Conservation (phyloP, 1,284 basidiomycete genomes). For the Trichosporon inkin region DNA sequence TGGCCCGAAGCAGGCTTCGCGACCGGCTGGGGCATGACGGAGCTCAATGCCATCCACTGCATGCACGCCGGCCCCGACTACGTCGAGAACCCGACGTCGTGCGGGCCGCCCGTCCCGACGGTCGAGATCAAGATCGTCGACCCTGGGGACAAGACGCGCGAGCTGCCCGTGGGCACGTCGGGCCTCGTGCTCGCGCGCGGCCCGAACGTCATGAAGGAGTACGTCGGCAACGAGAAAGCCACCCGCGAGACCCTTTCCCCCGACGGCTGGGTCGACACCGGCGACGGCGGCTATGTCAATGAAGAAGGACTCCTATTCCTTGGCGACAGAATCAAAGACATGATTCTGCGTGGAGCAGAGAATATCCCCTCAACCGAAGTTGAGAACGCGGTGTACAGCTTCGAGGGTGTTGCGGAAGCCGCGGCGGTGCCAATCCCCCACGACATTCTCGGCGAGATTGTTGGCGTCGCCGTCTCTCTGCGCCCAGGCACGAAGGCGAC, state of each 20-base stretch:
- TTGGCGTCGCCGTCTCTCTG: slow-evolving; percentile 38
- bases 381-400: slow-evolving; percentile 40
- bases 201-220: slow-evolving; percentile 44
- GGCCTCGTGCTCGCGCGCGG: slow-evolving; percentile 39
- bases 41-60: slow-evolving; percentile 43
- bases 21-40: slow-evolving; percentile 45
- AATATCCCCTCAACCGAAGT: slow-evolving; percentile 40
- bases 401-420: slow-evolving; percentile 35
- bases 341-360: slow-evolving; percentile 48
- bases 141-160: slow-evolving; percentile 24
- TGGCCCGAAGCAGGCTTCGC: slow-evolving; percentile 33
- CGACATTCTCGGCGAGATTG: slow-evolving; percentile 37
- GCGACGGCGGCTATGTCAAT: slow-evolving; percentile 39
- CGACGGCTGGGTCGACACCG: slow-evolving; percentile 46
- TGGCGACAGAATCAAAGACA: slow-evolving; percentile 38
- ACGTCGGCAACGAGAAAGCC: slow-evolving; percentile 24
- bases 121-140: slow-evolving; percentile 39
- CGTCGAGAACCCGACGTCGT: slow-evolving; percentile 17
- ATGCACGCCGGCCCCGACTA: slow-evolving; percentile 41
- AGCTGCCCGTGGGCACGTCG: slow-evolving; percentile 26
- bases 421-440: slow-evolving; percentile 41
- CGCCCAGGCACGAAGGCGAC: slow-evolving; percentile 11
- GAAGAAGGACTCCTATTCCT: slow-evolving; percentile 40
- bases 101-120: slow-evolving; percentile 38
- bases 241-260: slow-evolving; percentile 23